phyloP scores from a whole-genome alignment of 78 protist species.

The Dictyostelium firmibasis region DNA sequence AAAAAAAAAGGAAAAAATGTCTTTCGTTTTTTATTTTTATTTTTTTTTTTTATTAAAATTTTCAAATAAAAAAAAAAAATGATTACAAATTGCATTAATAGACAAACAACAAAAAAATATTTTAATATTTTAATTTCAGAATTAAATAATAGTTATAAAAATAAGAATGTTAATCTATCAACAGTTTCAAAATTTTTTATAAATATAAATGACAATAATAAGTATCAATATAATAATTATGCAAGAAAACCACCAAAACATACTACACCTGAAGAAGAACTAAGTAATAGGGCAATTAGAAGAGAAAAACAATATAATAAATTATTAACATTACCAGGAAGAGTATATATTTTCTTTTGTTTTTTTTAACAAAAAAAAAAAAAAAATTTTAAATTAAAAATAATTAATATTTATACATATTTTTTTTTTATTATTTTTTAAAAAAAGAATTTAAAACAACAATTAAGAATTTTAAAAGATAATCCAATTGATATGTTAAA shows the following conservation, averaged over 20 bases:
- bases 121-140: not conserved
- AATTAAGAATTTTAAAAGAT: slow-evolving; percentile 6
- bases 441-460: slow-evolving; percentile 51
- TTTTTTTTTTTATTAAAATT: not conserved
- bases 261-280: not conserved
- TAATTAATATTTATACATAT: not conserved
- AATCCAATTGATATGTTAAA: not conserved
- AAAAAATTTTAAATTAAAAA: too few species aligned
- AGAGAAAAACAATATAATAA: not conserved
- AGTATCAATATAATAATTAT: not conserved
- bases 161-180: not conserved
- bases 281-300: not conserved
- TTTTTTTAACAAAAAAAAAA: too few species aligned
- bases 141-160: not conserved
- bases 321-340: slow-evolving; percentile 57
- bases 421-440: not conserved
- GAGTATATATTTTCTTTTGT: not conserved
- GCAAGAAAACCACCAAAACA: not conserved
- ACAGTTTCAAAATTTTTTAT: not conserved
- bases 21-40: not conserved
- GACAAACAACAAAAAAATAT: not conserved
- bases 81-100: not conserved
- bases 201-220: not conserved
- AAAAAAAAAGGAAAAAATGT: too few species aligned
- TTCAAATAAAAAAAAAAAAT: not conserved